Base-by-base conservation (phyloP, 108 stramenopile genomes). In the Pseudonitzschia delicatissima region DNA sequence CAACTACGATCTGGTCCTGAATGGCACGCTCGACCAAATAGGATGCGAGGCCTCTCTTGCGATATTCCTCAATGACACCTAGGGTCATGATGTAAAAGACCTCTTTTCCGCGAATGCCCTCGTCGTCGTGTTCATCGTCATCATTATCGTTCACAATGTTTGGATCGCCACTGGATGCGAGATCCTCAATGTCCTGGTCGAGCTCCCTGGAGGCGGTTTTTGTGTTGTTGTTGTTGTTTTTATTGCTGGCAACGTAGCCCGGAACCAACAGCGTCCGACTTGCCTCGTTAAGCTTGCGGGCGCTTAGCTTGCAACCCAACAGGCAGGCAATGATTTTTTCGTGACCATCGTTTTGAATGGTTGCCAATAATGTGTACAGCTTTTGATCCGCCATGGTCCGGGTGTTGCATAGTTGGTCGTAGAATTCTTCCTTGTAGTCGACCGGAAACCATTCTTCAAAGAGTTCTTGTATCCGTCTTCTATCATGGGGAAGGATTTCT, bases 61-160 rank as follows among this genome's bases (percentile, higher is more conserved):
- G 80, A 76, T 83, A 88, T 60, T 86, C 81, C 0, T 45, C 26
- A 15, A 63, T 66, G 0, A 84, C 84, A 0, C 92, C 92, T 17
- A 93, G 66, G 21, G 92, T 93, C 92, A 93, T 93, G 57, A 93
- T 87, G 64, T 93, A 93, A 71, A 90, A 93, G 57, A 88, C 77
- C 51, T 70, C 57, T 39, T 39, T 39, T n/a, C n/a, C n/a, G 0
- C 13, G 13, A 42, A 13, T 42, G 0, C 13, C 40, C 11, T 42
- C 40, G 40, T 42, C 40, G 40, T 42, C 15, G 1, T 42, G 11
- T 42, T 15, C 15, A 42, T 2, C 15, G 11, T 42, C 15, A 42
- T 42, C 15, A 7, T 17, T 55, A 5, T 25, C 12, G 4, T 23
- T 33, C 53, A 11, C 13, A 27, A 29, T 11, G 5, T n/a, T 31